Evolutionary conservation across 495 filamentous ascomycete genomes (phyloP).

Genomic region (Talaromyces wortmannii): DNA sequence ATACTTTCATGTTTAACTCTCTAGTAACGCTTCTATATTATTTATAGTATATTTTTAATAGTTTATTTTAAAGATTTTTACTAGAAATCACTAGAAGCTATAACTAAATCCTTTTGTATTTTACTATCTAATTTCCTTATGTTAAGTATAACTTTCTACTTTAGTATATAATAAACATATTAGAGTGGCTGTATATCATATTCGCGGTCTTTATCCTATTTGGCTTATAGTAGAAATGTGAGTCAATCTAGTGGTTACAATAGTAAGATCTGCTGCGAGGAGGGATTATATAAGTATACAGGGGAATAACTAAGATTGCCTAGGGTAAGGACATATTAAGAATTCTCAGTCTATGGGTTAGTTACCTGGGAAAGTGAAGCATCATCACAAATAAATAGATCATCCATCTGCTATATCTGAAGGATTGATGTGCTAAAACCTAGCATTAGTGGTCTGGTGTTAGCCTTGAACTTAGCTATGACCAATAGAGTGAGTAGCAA

Average conservation of each 20-base stretch:
- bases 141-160: neutral
- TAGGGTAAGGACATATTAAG: constrained; percentile 3
- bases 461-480: constrained; percentile 6
- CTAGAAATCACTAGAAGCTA: neutral
- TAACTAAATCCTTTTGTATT: neutral
- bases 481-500: constrained; percentile 7
- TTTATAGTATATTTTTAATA: neutral
- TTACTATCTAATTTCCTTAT: neutral
- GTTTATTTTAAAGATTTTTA: neutral
- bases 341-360: constrained; percentile 6
- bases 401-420: constrained; percentile 5
- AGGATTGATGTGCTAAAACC: neutral
- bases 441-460: constrained; percentile 3
- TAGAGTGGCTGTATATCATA: neutral
- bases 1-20: neutral
- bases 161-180: neutral
- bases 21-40: neutral
- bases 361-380: constrained; percentile 1
- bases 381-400: constrained; percentile 7
- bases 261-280: constrained; percentile 7
- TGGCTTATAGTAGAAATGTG: constrained; percentile 4
- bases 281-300: constrained; percentile 4
- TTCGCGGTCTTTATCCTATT: constrained; percentile 1
- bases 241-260: constrained; percentile 1
- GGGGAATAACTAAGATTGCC: neutral